phyloP scores from a whole-genome alignment of 306 rosid species.

The Fragaria vesca region DNA sequence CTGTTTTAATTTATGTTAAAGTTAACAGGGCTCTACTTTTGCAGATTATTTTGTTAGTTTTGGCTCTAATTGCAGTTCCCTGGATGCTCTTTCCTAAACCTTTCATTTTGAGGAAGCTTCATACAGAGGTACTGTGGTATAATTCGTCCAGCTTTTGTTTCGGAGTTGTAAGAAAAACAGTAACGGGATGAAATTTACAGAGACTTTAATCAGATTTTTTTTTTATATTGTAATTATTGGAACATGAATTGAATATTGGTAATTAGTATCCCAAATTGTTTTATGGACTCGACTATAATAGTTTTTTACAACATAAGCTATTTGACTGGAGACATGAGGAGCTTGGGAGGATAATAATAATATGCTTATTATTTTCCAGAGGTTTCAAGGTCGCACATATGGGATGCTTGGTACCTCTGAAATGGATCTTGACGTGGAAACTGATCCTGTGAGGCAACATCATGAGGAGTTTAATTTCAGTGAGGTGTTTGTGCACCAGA shows the following conservation, averaged over 20 bases:
- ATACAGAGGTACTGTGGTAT: constrained; percentile 63
- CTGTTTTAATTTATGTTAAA: constrained; percentile 16
- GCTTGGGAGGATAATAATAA: constrained; percentile 25
- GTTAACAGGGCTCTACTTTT: constrained; percentile 35
- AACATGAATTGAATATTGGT: neutral
- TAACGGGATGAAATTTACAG: neutral
- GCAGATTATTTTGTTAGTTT: constrained; percentile 89
- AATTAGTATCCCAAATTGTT: constrained; percentile 1
- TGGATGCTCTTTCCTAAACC: constrained; percentile 99
- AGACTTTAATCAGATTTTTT: neutral
- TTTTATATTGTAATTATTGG: neutral
- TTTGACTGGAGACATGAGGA: constrained; percentile 18
- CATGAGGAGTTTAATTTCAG: constrained; percentile 89
- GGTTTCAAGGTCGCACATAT: constrained; percentile 94
- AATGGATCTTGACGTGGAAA: constrained; percentile 82
- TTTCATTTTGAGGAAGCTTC: constrained; percentile 82
- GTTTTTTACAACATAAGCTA: constrained; percentile 18
- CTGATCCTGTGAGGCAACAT: constrained; percentile 84
- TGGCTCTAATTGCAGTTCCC: constrained; percentile 93
- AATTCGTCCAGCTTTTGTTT: constrained; percentile 18
- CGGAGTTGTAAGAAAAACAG: constrained; percentile 8
- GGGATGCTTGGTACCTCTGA: constrained; percentile 84
- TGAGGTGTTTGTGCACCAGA: constrained; percentile 98
- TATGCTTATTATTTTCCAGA: constrained; percentile 47
- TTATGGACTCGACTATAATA: constrained; percentile 19